phyloP scores from a whole-genome alignment of 345 rosid species.

The Clarkia xantiana region DNA sequence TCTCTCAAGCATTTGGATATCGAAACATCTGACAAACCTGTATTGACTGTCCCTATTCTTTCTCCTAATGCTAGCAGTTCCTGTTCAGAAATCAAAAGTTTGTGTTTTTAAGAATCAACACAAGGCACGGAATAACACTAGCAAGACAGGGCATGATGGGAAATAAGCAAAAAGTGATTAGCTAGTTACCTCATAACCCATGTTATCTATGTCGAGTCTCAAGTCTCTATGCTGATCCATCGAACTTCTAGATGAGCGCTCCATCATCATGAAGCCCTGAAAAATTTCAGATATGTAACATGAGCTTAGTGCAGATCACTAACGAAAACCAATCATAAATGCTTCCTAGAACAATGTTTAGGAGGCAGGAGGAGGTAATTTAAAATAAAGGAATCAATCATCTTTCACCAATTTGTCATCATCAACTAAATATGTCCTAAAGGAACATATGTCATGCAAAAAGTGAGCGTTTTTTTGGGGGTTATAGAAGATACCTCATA shows the following conservation, averaged over 20 bases:
- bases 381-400: too few relatives aligned
- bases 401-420: too few relatives aligned
- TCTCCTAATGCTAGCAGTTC: slow-evolving; percentile 79
- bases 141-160: too few relatives aligned
- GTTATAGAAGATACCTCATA: slow-evolving; percentile 37
- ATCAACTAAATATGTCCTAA: too few relatives aligned
- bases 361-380: too few relatives aligned
- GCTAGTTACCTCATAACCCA: slow-evolving; percentile 62
- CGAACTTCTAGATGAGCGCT: slow-evolving; percentile 41
- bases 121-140: too few relatives aligned
- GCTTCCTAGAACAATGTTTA: too few relatives aligned
- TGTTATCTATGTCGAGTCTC: slow-evolving; percentile 76
- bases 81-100: slow-evolving; percentile 16
- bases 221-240: slow-evolving; percentile 69
- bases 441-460: too few relatives aligned
- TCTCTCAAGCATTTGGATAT: slow-evolving; percentile 48
- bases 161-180: too few relatives aligned
- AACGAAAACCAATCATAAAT: too few relatives aligned
- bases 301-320: neutral
- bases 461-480: too few relatives aligned
- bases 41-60: slow-evolving; percentile 71
- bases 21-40: slow-evolving; percentile 52
- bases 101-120: neutral
- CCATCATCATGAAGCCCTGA: slow-evolving; percentile 46
- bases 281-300: slow-evolving; percentile 5